Evolutionary conservation across 78 protist species (phyloP).

Genomic region (Neovahlkampfia damariscottae): DNA sequence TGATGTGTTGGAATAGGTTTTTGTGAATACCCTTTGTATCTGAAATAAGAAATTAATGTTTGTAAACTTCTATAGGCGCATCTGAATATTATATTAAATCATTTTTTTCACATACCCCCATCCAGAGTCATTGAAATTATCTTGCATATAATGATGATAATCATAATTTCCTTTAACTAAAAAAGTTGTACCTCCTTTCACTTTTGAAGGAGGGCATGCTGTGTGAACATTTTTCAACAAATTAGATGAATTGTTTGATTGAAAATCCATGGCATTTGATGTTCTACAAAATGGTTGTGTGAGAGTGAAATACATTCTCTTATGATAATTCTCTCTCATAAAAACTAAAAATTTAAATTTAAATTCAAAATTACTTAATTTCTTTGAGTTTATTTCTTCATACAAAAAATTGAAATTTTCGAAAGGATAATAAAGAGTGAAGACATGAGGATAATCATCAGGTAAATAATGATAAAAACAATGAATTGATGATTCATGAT

Average conservation of each 20-base stretch:
- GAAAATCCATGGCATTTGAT: not conserved
- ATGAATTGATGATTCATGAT: no score
- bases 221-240: not conserved
- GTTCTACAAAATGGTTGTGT: not conserved
- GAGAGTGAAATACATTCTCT: not conserved
- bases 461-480: no score
- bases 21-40: constrained; percentile 15
- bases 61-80: constrained; percentile 77
- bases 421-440: not conserved
- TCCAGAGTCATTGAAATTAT: constrained; percentile 52
- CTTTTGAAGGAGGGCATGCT: not conserved
- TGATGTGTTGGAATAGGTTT: constrained; percentile 33
- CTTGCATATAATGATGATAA: constrained; percentile 64
- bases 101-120: no score
- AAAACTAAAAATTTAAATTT: no score
- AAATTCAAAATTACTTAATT: not conserved
- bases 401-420: not conserved
- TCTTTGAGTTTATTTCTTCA: not conserved
- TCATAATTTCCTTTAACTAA: constrained; percentile 42
- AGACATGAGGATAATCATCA: not conserved
- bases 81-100: no score
- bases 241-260: not conserved
- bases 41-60: constrained; percentile 56
- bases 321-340: not conserved
- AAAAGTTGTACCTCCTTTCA: no score